Percentiles rank a stretch among this genome's conserved stretches.
These are phyloP conservation scores for Inga laurina DNA, from an alignment of 306 rosid genomes.

Conservation along the genomic window DNA sequence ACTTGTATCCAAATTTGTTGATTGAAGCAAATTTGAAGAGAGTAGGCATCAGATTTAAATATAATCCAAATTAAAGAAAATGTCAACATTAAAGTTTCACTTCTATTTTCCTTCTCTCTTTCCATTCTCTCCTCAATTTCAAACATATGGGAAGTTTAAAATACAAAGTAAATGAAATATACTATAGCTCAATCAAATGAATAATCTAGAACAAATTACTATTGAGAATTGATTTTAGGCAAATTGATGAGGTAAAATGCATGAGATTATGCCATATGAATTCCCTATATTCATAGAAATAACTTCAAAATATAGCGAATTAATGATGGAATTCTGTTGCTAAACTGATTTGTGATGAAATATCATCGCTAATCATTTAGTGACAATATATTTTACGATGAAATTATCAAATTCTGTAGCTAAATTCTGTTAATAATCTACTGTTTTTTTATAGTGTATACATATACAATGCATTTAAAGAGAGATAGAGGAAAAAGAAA, in stretches of 20 bases:
- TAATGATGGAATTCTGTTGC: too few species aligned
- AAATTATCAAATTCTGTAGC: too few species aligned
- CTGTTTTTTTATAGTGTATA: neutral
- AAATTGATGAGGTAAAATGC: neutral
- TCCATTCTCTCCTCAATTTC: neutral
- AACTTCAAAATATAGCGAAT: neutral
- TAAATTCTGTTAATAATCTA: too few species aligned
- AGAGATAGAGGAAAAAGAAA: neutral
- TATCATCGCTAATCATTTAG: too few species aligned
- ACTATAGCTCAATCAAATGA: neutral
- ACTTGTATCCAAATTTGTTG: neutral
- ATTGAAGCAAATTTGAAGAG: neutral
- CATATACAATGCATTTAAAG: neutral
- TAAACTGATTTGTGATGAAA: too few species aligned
- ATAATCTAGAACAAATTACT: neutral
- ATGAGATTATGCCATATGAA: neutral
- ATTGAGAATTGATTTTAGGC: neutral
- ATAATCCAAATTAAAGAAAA: conserved; percentile 14
- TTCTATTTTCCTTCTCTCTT: neutral
- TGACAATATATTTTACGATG: too few species aligned
- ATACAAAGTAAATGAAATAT: neutral
- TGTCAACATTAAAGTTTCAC: neutral
- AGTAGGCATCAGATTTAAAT: neutral
- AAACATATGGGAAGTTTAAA: neutral
- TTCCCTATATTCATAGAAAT: neutral